Evolutionary conservation across 225 moss, liverwort and hornwort species (phyloP), one percentile per base, ranked within the genome.

Genomic region (Polytrichum commune): DNA sequence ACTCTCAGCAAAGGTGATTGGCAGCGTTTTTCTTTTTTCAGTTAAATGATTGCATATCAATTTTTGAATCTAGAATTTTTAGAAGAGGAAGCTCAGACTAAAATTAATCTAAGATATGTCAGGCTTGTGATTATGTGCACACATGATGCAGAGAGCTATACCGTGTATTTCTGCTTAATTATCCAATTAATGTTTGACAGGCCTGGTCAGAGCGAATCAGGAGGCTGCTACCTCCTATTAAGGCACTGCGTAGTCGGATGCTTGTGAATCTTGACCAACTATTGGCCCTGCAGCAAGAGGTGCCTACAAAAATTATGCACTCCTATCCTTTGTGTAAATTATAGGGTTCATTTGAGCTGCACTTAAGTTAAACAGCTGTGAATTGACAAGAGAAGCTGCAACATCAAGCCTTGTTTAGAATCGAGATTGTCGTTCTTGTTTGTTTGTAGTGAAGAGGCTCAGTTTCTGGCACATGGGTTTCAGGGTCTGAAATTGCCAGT

Each of bases 161-260:
- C 46, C 4, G 0, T 46, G 46, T 3, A 46, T 46, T 46, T 61
- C 10, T 61, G 8, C 8, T 22, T 54, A n/a, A 9, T 55, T 55
- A 32, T 64, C n/a, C 67, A 18, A 54, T 70, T 57, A 46, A 65
- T 66, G 58, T 62, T 74, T 79, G 62, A 54, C 80, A 96, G 96
- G 74, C 20, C 62, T 96, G 96, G 96, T 84, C 90, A 77, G 93
- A 89, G 62, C 81, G 83, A 24, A 89, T 89, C 53, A 78, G 82
- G 74, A 93, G 82, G 73, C 67, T 86, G 75, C 81, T 93, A 57
- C 88, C 92, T 10, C 83, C 81, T 22, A 77, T 83, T 19, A 96
- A 93, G 69, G 78, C 80, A 24, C 72, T 89, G 69, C 85, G 90
- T 33, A 84, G 77, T 67, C 88, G 89, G 23, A 75, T 67, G 28